Conservation (phyloP, 495 filamentous ascomycete genomes). For the Parathielavia hyrcaniae region DNA sequence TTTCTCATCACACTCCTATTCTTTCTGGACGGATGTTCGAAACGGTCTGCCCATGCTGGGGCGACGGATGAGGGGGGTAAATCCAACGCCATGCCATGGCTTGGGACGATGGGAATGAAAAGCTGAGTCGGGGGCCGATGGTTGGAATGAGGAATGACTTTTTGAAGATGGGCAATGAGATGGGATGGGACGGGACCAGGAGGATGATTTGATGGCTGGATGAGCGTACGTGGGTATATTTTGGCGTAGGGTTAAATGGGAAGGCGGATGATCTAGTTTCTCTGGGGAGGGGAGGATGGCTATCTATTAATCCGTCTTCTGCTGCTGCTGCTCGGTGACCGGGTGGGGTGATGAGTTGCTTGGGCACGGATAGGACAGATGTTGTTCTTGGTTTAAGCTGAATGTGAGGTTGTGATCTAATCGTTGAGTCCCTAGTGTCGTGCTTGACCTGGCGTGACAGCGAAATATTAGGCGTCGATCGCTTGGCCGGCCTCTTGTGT, state of each 20-base stretch:
- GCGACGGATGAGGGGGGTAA: no score
- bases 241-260: not conserved
- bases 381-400: no score
- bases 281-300: not conserved
- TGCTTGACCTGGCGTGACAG: no score
- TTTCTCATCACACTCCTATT: no score
- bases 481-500: no score
- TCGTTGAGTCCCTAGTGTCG: no score
- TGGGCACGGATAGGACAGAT: not conserved
- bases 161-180: not conserved
- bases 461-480: no score
- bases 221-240: not conserved
- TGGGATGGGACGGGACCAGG: not conserved
- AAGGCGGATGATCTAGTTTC: not conserved
- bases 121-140: not conserved
- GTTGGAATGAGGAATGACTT: not conserved
- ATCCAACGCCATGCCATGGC: no score
- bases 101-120: not conserved
- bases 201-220: slow-evolving; percentile 9
- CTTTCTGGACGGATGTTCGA: not conserved
- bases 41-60: not conserved
- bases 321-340: no score
- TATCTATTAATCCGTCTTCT: not conserved
- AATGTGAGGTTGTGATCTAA: no score
- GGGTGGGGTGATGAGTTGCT: not conserved